These are phyloP conservation scores for Thalassiosira profunda DNA, from an alignment of 108 stramenopile species.

Conservation along the genomic window DNA sequence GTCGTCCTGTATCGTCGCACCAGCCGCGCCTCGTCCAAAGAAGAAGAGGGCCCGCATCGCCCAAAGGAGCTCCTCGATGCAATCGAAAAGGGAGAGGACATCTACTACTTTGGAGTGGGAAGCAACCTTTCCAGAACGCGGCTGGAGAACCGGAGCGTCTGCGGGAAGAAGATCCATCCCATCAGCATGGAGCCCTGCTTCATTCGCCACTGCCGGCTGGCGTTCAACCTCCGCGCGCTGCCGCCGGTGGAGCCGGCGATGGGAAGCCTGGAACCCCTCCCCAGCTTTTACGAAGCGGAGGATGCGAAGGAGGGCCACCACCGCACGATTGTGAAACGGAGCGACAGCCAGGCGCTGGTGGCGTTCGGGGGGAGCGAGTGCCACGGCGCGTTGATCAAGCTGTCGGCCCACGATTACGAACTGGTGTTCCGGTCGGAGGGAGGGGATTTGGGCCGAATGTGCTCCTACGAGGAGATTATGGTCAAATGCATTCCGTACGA, in stretches of 20 bases:
- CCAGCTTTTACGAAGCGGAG: background rate
- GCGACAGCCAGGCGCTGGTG: conserved; percentile 20
- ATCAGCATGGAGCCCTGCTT: conserved; percentile 42
- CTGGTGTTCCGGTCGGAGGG: conserved; percentile 58
- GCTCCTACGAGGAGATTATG: conserved; percentile 55
- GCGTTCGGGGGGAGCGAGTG: conserved; percentile 51
- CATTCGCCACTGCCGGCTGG: conserved; percentile 46
- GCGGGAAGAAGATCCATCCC: conserved; percentile 45
- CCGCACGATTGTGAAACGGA: background rate
- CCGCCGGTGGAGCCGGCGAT: conserved; percentile 64
- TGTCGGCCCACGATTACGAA: conserved; percentile 58
- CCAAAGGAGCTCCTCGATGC: conserved; percentile 35
- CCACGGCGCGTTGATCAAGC: conserved; percentile 55
- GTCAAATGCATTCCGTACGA: conserved; percentile 39
- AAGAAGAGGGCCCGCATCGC: conserved; percentile 12
- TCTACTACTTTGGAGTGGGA: conserved; percentile 68
- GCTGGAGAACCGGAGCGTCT: conserved; percentile 47
- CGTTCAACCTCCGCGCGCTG: conserved; percentile 63
- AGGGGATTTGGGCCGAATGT: conserved; percentile 20
- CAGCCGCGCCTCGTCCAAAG: no score
- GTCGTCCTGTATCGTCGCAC: no score
- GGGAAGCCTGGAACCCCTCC: conserved; percentile 52
- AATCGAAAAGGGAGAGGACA: conserved; percentile 14
- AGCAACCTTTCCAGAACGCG: conserved; percentile 55
- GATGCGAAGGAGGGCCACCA: background rate